Base-by-base conservation (phyloP, 345 rosid species). In the Gossypium herbaceum region DNA sequence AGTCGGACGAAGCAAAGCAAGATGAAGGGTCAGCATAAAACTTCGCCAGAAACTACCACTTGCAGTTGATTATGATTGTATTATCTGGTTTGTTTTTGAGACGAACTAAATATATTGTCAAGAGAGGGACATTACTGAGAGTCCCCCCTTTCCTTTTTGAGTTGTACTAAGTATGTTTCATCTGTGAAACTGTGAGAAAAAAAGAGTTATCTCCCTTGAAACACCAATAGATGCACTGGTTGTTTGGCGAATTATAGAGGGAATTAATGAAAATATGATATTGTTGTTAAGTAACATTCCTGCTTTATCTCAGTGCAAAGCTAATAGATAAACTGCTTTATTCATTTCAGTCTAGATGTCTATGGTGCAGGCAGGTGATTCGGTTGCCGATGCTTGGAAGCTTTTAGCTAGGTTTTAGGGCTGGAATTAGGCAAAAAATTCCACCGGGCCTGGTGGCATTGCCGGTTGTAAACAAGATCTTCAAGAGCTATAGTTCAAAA, bases 1-100 rank as follows among this genome's bases (percentile, higher is more conserved):
- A 83, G 75, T 73, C 82, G 0, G 82, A 34, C n/a, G 86, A 81
- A 72, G 76, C 48, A 24, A 82, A 73, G 75, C 62, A 76, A 74
- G 86, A 81, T n/a, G 91, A 86, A 73, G 89, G 81, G 27, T 84
- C 87, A 29, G 82, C 89, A 24, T 81, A 79, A 80, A 62, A 82
- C 10, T 25, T 57, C 9, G 43, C 63, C 62, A 52, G 55, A 68
- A 72, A 63, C n/a, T 50, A 41, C 17, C 45, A 44, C 59, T 77
- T 16, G 75, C 59, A 11, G 52, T 16, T 55, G 66, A 13, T 70
- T 60, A 27, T 29, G 58, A 64, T 43, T 44, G 44, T 64, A 55
- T 34, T 56, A 66, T 4, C 71, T 25, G 61, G 25, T 66, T 43
- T 54, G 41, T 58, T 12, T 57, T 17, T 68, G 43, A 29, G 48